Evolutionary conservation across 2,329 filamentous ascomycete species (phyloP), one percentile per base, ranked within the genome.

Genomic region (Cadophora sp.): DNA sequence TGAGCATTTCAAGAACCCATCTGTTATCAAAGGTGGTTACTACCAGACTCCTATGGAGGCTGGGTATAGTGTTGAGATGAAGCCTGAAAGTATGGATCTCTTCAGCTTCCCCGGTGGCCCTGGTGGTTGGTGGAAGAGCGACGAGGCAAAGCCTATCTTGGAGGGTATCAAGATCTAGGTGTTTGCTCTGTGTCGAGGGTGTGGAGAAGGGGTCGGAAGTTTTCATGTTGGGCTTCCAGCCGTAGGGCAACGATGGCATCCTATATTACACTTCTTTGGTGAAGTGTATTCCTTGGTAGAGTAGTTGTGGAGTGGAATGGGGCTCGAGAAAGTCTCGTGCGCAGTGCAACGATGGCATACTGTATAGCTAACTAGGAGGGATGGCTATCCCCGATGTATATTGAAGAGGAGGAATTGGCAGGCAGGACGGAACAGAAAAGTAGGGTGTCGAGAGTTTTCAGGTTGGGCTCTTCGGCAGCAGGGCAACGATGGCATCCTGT

Each of bases 51-150:
- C 94, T 0, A 89, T 82, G 70, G 89, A 93, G 77, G 85, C 94
- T 0, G 94, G 94, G 0, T 97, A 97, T 79, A 94, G 91, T 76
- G 94, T 97, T 2, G 93, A 97, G 87, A 97, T 97, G 93, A 95
- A 92, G 86, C 81, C 88, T 3, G 91, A 89, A 72, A 96, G 92
- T 78, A 96, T 97, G 93, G 91, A 94, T 71, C 80, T 80, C 73
- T 97, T 85, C 77, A 85, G 86, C 59, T 97, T 88, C 78, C 94
- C 93, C 1, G 93, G 93, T 8, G 86, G 90, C 75, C 84, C 90
- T 69, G 90, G 90, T 4, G 89, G 92, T 76, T 97, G 93, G 92
- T 97, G 94, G 94, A 89, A 82, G 80, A 90, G 85, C 58, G 90
- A 93, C n/a, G 75, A 76, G 61, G 76, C 76, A 18, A 76, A 70